Percentiles rank a stretch among this genome's conserved stretches.
These are phyloP conservation scores for Kazachstania sp. DNA, from an alignment of 1,139 yeast species.

Conservation along the genomic window DNA sequence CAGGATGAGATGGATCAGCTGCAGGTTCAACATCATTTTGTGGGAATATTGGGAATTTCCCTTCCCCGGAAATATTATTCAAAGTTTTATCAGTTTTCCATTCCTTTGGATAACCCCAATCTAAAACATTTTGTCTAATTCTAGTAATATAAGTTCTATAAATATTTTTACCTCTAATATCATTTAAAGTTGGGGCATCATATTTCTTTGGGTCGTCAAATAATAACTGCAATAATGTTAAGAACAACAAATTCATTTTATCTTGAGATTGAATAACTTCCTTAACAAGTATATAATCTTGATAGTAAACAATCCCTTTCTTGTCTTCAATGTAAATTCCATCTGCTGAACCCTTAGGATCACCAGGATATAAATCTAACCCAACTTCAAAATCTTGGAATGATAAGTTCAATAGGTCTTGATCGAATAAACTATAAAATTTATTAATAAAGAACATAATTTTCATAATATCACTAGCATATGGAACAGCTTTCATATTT, in stretches of 20 bases:
- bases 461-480: constrained; percentile 40
- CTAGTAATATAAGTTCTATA: constrained; percentile 34
- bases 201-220: constrained; percentile 13
- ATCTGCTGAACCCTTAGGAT: constrained; percentile 5
- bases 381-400: constrained; percentile 48
- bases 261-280: constrained; percentile 26
- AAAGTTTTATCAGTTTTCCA: constrained; percentile 30
- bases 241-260: constrained; percentile 24
- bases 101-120: constrained; percentile 40
- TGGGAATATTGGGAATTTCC: constrained; percentile 18
- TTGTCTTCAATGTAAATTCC: constrained; percentile 9
- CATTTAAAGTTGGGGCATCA: constrained; percentile 2
- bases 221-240: constrained; percentile 22
- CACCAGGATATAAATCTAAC: constrained; percentile 33
- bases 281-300: constrained; percentile 23
- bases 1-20: constrained; percentile 37
- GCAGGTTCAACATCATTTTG: constrained; percentile 21
- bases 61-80: constrained; percentile 9
- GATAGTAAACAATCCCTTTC: constrained; percentile 17
- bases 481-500: constrained; percentile 33
- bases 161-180: constrained; percentile 12
- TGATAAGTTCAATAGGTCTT: constrained; percentile 32
- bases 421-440: constrained; percentile 33
- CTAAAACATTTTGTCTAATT: constrained; percentile 28
- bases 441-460: constrained; percentile 40